Evolutionary conservation across 805 yeast genomes (phyloP).

Genomic region (Pichia cephalocereana): DNA sequence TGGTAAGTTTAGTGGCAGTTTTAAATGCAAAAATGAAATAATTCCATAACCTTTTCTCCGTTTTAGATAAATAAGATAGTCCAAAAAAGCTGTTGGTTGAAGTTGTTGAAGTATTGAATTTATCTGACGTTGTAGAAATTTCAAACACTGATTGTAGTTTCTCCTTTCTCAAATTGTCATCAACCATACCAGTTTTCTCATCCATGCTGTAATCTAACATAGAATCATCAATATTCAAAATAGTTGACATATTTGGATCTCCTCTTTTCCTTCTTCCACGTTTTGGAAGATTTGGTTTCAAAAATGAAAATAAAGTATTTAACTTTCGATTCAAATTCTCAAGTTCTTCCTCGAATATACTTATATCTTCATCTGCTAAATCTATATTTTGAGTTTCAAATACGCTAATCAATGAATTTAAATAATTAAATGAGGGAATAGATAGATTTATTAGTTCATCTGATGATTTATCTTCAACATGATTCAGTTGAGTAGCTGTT

Average conservation of each 20-base stretch:
- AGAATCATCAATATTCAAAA: not conserved
- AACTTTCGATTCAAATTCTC: not conserved
- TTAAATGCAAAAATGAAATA: slow-evolving; percentile 3
- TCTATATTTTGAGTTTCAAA: not conserved
- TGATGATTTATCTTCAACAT: slow-evolving; percentile 1
- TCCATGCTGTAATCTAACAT: not conserved
- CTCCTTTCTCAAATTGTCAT: not conserved
- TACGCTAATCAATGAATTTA: not conserved
- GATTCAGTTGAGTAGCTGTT: slow-evolving; percentile 4
- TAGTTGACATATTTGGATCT: not conserved
- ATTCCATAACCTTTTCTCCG: slow-evolving; percentile 4
- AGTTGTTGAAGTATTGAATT: not conserved
- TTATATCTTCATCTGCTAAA: not conserved
- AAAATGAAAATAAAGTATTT: not conserved
- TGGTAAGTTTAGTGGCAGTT: slow-evolving; percentile 3
- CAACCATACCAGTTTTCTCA: not conserved
- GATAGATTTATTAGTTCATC: not conserved
- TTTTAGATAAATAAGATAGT: not conserved
- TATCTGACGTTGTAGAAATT: slow-evolving; percentile 6
- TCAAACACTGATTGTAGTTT: slow-evolving; percentile 1
- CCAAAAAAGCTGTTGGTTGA: slow-evolving; percentile 3
- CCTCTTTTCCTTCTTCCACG: not conserved
- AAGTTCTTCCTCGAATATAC: slow-evolving; percentile 1
- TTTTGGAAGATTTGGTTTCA: not conserved
- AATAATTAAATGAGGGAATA: slow-evolving; percentile 1